Evolutionary conservation across 805 yeast species (phyloP).

Genomic region (Lipomyces starkeyi): DNA sequence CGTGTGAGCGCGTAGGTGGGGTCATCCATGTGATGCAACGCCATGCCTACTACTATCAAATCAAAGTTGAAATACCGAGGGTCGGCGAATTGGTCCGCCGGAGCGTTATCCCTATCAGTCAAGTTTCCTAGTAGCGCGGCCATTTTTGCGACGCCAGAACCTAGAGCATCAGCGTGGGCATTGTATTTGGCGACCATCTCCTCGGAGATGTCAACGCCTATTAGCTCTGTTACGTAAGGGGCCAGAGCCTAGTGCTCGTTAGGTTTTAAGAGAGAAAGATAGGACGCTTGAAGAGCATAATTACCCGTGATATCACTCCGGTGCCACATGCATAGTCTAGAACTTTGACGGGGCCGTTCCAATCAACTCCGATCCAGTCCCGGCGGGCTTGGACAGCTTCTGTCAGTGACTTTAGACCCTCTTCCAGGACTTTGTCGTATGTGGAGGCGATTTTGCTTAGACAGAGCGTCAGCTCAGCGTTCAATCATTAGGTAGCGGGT

Average conservation of each 20-base stretch:
- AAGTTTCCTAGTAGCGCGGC: background rate
- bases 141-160: background rate
- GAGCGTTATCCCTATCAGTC: background rate
- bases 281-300: background rate
- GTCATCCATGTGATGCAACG: background rate
- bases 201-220: background rate
- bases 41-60: background rate
- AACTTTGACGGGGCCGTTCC: background rate
- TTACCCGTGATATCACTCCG: background rate
- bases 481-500: too few species aligned
- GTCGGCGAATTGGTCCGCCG: background rate
- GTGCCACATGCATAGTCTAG: background rate
- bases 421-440: background rate
- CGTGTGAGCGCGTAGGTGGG: background rate
- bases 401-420: background rate
- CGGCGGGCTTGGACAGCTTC: background rate
- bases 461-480: background rate
- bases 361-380: slow-evolving; percentile 2
- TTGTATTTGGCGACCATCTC: background rate
- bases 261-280: background rate
- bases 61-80: background rate
- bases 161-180: background rate
- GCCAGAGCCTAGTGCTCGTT: background rate
- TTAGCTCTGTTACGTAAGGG: background rate
- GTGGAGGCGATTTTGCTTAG: background rate